Evolutionary conservation across 257 asterid species (phyloP).

Genomic region (Penstemon davidsonii): DNA sequence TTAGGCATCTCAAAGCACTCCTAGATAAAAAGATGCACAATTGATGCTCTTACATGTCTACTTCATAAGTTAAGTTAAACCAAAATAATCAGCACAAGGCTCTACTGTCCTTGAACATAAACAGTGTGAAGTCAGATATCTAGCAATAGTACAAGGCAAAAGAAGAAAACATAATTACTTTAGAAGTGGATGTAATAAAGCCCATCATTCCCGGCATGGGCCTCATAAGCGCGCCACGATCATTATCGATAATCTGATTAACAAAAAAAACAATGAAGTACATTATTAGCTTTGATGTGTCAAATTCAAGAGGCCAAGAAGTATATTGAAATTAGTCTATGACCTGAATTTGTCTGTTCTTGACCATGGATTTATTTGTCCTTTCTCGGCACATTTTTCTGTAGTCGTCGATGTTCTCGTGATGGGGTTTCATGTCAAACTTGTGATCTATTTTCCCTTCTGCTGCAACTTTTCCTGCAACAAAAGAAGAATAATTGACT

Average conservation of each 20-base stretch:
- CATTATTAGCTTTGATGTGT: constrained; percentile 16
- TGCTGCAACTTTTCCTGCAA: constrained; percentile 43
- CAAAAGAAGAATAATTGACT: constrained; percentile 13
- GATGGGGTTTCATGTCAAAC: constrained; percentile 93
- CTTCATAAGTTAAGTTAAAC: neutral
- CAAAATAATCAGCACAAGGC: neutral
- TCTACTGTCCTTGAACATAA: neutral
- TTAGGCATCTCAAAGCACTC: neutral
- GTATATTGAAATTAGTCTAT: neutral
- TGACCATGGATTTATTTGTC: constrained; percentile 84
- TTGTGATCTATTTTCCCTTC: constrained; percentile 96
- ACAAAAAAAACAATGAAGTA: constrained; percentile 21
- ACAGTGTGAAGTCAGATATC: neutral
- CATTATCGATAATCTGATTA: constrained; percentile 77
- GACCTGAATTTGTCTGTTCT: constrained; percentile 68
- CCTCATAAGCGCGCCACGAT: constrained; percentile 85
- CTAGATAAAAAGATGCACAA: neutral
- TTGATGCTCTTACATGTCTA: neutral
- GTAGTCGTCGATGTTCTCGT: constrained; percentile 59
- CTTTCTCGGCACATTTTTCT: constrained; percentile 91
- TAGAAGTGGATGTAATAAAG: constrained; percentile 63
- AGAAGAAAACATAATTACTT: constrained; percentile 40
- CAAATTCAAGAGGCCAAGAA: constrained; percentile 8
- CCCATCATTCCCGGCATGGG: constrained; percentile 93
- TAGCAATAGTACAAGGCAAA: neutral